A percentile compares a stretch with the other conserved stretches of the same genome.
Conservation (phyloP, 2,329 filamentous ascomycete genomes). For the Mycosphaerella sp. region DNA sequence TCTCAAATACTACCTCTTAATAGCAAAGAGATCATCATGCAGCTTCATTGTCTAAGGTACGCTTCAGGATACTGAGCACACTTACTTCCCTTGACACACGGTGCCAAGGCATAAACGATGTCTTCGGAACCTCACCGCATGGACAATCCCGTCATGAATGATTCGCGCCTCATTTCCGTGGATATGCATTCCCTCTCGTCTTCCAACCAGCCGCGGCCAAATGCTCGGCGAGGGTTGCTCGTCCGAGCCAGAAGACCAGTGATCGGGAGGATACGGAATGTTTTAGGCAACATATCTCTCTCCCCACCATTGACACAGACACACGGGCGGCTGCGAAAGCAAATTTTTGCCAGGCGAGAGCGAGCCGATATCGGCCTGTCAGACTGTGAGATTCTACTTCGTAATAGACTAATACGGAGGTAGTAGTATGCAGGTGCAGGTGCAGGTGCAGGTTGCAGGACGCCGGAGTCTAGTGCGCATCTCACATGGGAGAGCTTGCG, state of each 20-base stretch:
- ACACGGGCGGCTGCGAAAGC: background rate
- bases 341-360: constrained; percentile 1
- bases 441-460: background rate
- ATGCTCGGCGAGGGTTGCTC: constrained; percentile 7
- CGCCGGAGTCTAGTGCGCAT: background rate
- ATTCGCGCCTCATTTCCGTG: background rate
- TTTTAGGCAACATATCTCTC: background rate
- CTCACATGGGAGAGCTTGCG: constrained; percentile 6
- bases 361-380: constrained; percentile 3
- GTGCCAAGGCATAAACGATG: background rate
- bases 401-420: no score
- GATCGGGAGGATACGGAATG: constrained; percentile 10
- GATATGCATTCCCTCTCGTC: background rate
- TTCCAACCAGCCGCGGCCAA: background rate
- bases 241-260: background rate
- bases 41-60: background rate
- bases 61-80: no score
- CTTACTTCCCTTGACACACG: background rate
- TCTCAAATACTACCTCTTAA: background rate
- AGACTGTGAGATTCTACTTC: background rate
- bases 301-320: background rate
- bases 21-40: background rate
- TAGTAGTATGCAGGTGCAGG: no score
- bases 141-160: background rate
- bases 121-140: background rate